phyloP scores from a whole-genome alignment of 2,329 filamentous ascomycete genomes.

The Huntiella savannae region DNA sequence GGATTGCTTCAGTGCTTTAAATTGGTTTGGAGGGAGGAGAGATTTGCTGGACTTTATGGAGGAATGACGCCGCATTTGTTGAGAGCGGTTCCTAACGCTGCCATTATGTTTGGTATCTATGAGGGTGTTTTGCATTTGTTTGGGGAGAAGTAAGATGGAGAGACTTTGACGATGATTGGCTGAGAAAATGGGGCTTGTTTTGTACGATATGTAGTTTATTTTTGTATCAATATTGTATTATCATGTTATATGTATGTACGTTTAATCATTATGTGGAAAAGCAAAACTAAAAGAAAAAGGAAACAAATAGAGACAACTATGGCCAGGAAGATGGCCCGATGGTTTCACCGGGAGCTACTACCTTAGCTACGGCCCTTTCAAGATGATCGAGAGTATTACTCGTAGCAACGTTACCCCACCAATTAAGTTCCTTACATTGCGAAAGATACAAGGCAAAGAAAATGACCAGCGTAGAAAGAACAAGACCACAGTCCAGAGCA shows the following conservation, averaged over 20 bases:
- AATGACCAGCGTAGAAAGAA: conserved; percentile 46
- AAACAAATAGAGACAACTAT: conserved; percentile 13
- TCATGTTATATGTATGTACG: not conserved
- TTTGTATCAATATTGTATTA: not conserved
- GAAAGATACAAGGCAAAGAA: conserved; percentile 50
- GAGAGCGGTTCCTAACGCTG: conserved; percentile 75
- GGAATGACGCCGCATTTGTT: conserved; percentile 83
- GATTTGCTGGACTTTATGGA: conserved; percentile 69
- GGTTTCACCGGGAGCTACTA: conserved; percentile 24
- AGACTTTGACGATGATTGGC: not conserved
- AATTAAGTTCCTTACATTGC: conserved; percentile 32
- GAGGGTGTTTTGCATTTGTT: conserved; percentile 36
- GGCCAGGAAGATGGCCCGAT: conserved; percentile 34
- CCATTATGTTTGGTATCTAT: conserved; percentile 92
- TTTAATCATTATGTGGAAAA: not conserved
- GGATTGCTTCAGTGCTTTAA: conserved; percentile 78
- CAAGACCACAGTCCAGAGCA: conserved; percentile 48
- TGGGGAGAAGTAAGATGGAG: conserved; percentile 13
- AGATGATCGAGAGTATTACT: conserved; percentile 28
- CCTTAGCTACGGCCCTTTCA: conserved; percentile 24
- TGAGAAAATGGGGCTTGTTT: not conserved
- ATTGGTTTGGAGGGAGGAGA: conserved; percentile 74
- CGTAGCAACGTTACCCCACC: conserved; percentile 40
- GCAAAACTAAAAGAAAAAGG: not conserved
- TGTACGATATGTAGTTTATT: not conserved